Conservation (phyloP, 2,329 filamentous ascomycete genomes). For the Cladosporium phlei region DNA sequence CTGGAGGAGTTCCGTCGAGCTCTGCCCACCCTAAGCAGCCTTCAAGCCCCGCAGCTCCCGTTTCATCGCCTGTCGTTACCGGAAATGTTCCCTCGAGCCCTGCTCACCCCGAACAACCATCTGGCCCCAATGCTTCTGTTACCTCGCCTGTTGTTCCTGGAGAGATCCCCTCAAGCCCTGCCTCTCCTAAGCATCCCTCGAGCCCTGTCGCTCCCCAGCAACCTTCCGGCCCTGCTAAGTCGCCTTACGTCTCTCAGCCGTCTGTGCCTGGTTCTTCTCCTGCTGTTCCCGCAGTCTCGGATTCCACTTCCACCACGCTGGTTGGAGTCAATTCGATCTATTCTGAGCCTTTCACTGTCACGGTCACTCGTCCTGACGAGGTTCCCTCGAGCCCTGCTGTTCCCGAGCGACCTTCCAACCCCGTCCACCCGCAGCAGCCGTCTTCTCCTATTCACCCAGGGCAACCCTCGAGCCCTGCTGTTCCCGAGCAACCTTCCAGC, state of each 20-base stretch:
- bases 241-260: no score
- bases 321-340: neutral
- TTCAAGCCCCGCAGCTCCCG: neutral
- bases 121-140: no score
- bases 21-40: no score
- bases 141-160: no score
- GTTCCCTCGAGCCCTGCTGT: neutral
- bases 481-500: neutral
- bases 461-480: neutral
- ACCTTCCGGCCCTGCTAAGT: no score
- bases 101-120: no score
- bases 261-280: slow-evolving; percentile 1
- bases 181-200: no score
- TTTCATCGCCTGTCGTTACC: neutral
- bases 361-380: slow-evolving; percentile 1
- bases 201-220: no score
- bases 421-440: neutral
- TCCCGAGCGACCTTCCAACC: neutral
- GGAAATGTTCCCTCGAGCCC: no score
- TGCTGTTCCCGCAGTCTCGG: neutral
- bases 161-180: no score
- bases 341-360: slow-evolving; percentile 1
- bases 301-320: slow-evolving; percentile 1
- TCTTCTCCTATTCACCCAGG: neutral
- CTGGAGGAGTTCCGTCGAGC: no score